Evolutionary conservation across 2,329 filamentous ascomycete species (phyloP), one percentile per base, ranked within the genome.

Genomic region (Blastomyces silverae): DNA sequence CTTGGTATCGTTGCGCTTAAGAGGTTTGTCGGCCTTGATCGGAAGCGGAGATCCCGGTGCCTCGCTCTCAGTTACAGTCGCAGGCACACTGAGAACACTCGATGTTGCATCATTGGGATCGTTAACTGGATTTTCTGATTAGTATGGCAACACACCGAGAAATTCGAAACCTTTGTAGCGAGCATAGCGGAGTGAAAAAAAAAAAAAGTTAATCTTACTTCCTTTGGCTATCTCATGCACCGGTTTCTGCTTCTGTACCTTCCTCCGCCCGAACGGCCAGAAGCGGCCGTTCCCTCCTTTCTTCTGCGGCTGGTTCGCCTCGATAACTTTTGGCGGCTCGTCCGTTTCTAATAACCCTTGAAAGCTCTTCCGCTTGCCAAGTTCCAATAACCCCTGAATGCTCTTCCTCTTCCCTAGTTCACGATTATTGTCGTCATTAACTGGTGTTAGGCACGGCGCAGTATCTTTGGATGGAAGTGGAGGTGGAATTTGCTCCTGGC

Each of bases 221-320:
- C 76, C 74, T 64, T 75, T 67, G 48, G 73, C 70, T 64, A 74
- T 67, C 25, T 76, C 67, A 66, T 68, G 66, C 2, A 64, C 64
- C 58, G 65, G 66, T 65, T 77, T 75, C 25, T 77, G 37, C 7
- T 50, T 63, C 79, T 75, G 78, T 46, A 78, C 74, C 61, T 77
- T 74, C 68, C 81, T 83, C 69, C 80, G 82, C 55, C 82, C 78
- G 62, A 86, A 80, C 62, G 83, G 79, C 66, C 80, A 83, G 55
- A 84, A 76, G 65, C 85, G 79, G 7, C 81, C 80, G 44, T 65
- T 66, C 17, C 81, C 79, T 61, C 64, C 64, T 28, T 65, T 64
- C 50, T 60, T 67, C 42, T 66, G 63, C 52, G 39, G 39, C 15
- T 37, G 42, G 11, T 59, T 58, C 10, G 25, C 20, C n/a, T 61